phyloP scores from a whole-genome alignment of 768 basidiomycete genomes.

The Suillus sp. region DNA sequence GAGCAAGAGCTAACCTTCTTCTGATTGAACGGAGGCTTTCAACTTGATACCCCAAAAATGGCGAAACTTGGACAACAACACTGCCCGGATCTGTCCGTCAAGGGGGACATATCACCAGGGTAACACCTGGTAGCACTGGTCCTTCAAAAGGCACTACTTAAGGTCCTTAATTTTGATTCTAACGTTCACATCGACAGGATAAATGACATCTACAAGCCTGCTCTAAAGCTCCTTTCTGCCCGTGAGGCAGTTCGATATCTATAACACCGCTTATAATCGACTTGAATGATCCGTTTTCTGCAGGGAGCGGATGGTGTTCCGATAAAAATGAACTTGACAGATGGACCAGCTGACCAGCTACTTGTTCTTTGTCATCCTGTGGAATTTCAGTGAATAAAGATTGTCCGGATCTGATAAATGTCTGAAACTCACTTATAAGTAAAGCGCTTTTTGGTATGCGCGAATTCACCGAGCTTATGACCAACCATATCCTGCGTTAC shows the following conservation, averaged over 20 bases:
- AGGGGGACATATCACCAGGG: slow-evolving; percentile 29
- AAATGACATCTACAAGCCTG: slow-evolving; percentile 8
- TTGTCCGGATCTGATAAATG: slow-evolving; percentile 1
- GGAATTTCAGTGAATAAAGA: slow-evolving; percentile 10
- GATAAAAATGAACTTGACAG: not conserved
- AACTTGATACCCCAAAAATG: slow-evolving; percentile 13
- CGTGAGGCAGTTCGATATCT: not conserved
- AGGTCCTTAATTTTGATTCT: slow-evolving; percentile 1
- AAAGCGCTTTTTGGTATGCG: slow-evolving; percentile 87
- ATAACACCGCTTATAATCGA: not conserved
- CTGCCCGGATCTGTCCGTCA: slow-evolving; percentile 34
- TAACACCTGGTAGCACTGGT: slow-evolving; percentile 21
- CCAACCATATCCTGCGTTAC: slow-evolving; percentile 99
- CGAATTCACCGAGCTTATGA: slow-evolving; percentile 95
- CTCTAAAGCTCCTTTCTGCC: not conserved
- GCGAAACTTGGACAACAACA: slow-evolving; percentile 12
- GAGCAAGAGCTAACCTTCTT: not conserved
- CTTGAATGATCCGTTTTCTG: not conserved
- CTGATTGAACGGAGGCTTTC: slow-evolving; percentile 3
- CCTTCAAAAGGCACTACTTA: not conserved
- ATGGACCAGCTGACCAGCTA: slow-evolving; percentile 21
- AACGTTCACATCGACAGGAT: slow-evolving; percentile 9
- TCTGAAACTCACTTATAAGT: slow-evolving; percentile 70
- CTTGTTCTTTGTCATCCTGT: slow-evolving; percentile 47
- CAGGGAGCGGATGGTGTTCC: not conserved